Evolutionary conservation across 2,329 filamentous ascomycete genomes (phyloP).

Genomic region (Scedosporium boydii): DNA sequence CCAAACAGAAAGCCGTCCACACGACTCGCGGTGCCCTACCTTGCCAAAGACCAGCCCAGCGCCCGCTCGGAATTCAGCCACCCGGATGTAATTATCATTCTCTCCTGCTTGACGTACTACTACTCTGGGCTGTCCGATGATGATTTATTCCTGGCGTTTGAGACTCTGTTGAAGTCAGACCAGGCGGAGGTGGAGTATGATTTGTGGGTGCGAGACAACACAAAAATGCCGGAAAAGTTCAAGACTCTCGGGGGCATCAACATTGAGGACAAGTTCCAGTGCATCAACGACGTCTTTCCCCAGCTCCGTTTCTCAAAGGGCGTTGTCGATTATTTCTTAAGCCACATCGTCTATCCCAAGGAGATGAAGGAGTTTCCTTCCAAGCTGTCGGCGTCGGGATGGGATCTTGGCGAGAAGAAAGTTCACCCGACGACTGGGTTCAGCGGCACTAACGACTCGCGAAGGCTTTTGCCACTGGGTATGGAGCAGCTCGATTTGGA

Average conservation of each 20-base stretch:
- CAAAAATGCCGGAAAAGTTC: constrained; percentile 25
- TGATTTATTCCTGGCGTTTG: constrained; percentile 37
- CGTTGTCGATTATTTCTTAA: constrained; percentile 55
- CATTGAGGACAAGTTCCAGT: constrained; percentile 42
- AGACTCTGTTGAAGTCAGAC: constrained; percentile 38
- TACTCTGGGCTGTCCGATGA: constrained; percentile 42
- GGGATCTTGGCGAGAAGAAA: constrained; percentile 49
- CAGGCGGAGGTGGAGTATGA: constrained; percentile 42
- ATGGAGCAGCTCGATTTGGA: constrained; percentile 47
- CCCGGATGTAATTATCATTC: constrained; percentile 44
- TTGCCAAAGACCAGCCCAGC: constrained; percentile 48
- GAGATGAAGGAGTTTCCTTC: constrained; percentile 52
- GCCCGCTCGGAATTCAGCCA: constrained; percentile 52
- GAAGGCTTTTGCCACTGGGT: constrained; percentile 44
- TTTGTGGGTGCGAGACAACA: constrained; percentile 31
- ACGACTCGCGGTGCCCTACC: constrained; percentile 47
- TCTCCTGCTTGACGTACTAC: constrained; percentile 49
- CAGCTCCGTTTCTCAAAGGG: constrained; percentile 40
- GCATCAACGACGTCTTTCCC: constrained; percentile 39
- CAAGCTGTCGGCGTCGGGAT: constrained; percentile 57
- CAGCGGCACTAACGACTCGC: constrained; percentile 59
- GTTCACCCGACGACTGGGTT: constrained; percentile 51
- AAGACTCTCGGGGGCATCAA: constrained; percentile 43
- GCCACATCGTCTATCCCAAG: constrained; percentile 47
- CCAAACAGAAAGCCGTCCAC: constrained; percentile 26